Base-by-base conservation (phyloP, 139 green algal species). In the Chlamydomonas incerta region DNA sequence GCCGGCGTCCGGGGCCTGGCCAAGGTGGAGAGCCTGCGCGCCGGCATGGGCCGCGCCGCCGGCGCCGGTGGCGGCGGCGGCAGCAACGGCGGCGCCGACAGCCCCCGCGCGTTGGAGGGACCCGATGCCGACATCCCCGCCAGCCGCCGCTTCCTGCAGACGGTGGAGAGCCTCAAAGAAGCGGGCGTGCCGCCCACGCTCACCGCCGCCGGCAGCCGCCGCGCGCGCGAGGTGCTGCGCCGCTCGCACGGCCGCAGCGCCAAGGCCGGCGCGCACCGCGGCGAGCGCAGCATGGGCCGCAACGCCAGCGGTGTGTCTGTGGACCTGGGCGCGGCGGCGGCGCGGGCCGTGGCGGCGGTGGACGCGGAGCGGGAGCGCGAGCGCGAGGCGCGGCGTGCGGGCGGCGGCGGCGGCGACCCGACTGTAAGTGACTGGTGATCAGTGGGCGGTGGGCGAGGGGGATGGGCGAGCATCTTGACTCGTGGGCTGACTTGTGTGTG, bases 121-220 rank as follows among this genome's bases (percentile, higher is more conserved):
- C n/a, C 29, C 14, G 6, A 11, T 3, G 73, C 34, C 6, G 74
- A 82, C 46, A 18, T 72, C 2, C 74, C 74, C 3, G 34, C 74
- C 34, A 82, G 74, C 58, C 74, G 74, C 9, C 74, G 74, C 17
- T 82, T 82, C 58, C 31, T 82, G 34, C 29, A 82, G 15, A 57
- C 58, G 58, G 74, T 82, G 57, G 74, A 70, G 57, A 60, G 34
- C 35, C 58, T 82, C 3, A 82, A 82, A 58, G 74, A 71, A 23
- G 74, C 74, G 13, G 74, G 74, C 18, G 58, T 82, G 24, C 41
- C 41, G 41, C 4, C 20, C n/a, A 68, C 73, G 73, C 31, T 80
- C 31, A 3, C 47, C 20, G 73, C 41, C 4, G 73, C 31, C 1
- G 52, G 41, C 52, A 68, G 52, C 21, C 9, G 14, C 28, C n/a